A percentile compares a stretch with the other conserved stretches of the same genome.
phyloP scores from a whole-genome alignment of 441 rosid genomes.

The Arabidopsis hybrid region DNA sequence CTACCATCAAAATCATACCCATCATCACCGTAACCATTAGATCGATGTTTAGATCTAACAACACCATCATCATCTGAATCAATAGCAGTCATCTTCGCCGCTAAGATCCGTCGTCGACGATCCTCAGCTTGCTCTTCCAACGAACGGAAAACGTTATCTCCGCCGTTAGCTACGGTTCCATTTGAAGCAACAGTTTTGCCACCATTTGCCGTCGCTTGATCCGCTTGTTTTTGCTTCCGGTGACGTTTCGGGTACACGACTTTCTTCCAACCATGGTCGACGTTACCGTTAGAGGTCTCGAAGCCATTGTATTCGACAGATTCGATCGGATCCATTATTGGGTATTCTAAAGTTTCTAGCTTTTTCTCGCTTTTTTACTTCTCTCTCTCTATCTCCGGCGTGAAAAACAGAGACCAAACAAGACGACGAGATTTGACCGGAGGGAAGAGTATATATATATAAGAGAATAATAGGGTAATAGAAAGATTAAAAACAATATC shows the following conservation, averaged over 20 bases:
- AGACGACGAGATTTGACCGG: conserved; percentile 42
- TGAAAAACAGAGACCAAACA: conserved; percentile 34
- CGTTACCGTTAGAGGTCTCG: conserved; percentile 37
- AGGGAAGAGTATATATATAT: conserved; percentile 19
- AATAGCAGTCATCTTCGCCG: conserved; percentile 52
- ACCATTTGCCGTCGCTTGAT: conserved; percentile 46
- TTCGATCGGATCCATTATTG: conserved; percentile 58
- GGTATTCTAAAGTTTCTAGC: conserved; percentile 27
- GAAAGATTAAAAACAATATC: conserved; percentile 15
- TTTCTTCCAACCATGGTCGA: conserved; percentile 83
- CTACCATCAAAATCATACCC: conserved; percentile 51
- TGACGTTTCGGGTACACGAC: conserved; percentile 77
- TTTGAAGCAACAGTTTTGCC: conserved; percentile 24
- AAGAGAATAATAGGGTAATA: conserved; percentile 4
- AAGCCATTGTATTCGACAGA: conserved; percentile 50
- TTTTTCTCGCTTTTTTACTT: neutral
- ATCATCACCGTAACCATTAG: conserved; percentile 54
- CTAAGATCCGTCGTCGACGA: conserved; percentile 60
- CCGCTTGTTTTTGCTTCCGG: conserved; percentile 59
- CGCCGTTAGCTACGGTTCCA: conserved; percentile 50
- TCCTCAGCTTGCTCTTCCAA: conserved; percentile 71
- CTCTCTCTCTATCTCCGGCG: conserved; percentile 22
- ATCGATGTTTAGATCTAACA: conserved; percentile 59
- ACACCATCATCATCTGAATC: conserved; percentile 34
- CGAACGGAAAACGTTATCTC: conserved; percentile 60